phyloP scores from a whole-genome alignment of 768 basidiomycete genomes.

The Macrocybe gigantea region DNA sequence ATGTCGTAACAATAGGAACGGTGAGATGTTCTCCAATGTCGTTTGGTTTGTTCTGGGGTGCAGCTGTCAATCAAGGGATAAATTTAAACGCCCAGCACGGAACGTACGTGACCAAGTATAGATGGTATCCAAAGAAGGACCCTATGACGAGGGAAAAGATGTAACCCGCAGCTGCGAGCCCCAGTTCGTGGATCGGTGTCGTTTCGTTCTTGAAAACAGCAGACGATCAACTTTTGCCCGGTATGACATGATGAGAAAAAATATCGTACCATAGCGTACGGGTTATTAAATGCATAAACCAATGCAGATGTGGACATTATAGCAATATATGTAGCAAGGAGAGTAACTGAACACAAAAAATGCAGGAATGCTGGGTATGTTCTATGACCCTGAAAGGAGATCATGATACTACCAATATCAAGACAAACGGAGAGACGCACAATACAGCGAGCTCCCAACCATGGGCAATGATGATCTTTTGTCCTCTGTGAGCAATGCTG shows the following conservation, averaged over 20 bases:
- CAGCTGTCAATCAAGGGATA: not conserved
- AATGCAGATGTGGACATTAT: slow-evolving; percentile 47
- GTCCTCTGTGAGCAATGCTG: too few species aligned
- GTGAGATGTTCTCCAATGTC: slow-evolving; percentile 73
- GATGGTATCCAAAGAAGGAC: slow-evolving; percentile 70
- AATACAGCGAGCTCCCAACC: slow-evolving; percentile 74
- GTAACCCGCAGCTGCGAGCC: slow-evolving; percentile 53
- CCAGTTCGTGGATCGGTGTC: slow-evolving; percentile 68
- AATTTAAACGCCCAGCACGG: not conserved
- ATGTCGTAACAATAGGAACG: slow-evolving; percentile 67
- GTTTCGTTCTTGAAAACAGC: slow-evolving; percentile 41
- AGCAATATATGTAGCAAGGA: slow-evolving; percentile 59
- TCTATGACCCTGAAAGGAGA: slow-evolving; percentile 57
- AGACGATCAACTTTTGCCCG: not conserved
- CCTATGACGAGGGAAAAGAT: slow-evolving; percentile 64
- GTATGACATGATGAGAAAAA: not conserved
- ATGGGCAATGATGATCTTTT: slow-evolving; percentile 83
- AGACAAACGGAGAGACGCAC: slow-evolving; percentile 33
- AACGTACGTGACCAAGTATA: slow-evolving; percentile 70
- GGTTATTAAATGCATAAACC: slow-evolving; percentile 61
- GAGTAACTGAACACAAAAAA: slow-evolving; percentile 59
- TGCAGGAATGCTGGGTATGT: slow-evolving; percentile 83
- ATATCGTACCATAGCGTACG: slow-evolving; percentile 50
- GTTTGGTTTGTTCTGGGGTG: slow-evolving; percentile 72
- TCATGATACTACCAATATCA: not conserved